phyloP scores from a whole-genome alignment of 2,329 filamentous ascomycete species.

The Hymenoscyphus linearis region DNA sequence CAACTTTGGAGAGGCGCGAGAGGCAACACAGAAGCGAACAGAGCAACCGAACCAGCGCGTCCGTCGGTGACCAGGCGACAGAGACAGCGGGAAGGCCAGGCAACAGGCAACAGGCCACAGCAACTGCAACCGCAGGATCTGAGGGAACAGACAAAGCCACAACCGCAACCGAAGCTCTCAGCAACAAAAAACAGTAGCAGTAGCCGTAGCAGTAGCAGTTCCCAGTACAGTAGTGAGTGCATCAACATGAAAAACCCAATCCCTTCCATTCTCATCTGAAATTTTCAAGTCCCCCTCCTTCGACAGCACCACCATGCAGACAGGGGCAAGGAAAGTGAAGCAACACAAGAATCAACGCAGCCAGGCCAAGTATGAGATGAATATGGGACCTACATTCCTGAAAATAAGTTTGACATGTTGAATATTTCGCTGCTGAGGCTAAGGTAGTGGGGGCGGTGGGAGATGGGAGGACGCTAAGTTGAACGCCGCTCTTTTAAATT shows the following conservation, averaged over 20 bases:
- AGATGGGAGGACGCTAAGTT: neutral
- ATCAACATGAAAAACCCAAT: no score
- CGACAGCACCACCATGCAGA: neutral
- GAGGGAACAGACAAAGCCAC: neutral
- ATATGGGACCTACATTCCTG: constrained; percentile 31
- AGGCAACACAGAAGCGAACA: no score
- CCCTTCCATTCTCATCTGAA: neutral
- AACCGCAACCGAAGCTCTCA: neutral
- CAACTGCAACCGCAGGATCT: neutral
- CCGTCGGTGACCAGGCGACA: no score
- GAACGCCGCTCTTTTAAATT: neutral
- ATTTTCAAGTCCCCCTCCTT: neutral
- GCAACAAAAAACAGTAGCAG: no score
- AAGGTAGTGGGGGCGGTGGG: neutral
- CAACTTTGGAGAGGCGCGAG: neutral
- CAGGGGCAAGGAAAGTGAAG: neutral
- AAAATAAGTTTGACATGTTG: constrained; percentile 33
- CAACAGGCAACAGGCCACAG: no score
- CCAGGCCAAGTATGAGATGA: neutral
- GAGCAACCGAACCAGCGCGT: neutral
- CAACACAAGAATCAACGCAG: neutral
- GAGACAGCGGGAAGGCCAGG: no score
- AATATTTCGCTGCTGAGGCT: neutral
- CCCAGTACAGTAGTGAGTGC: no score
- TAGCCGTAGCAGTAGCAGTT: no score